Percentiles rank a stretch among this genome's conserved stretches.
Conservation (phyloP, 2,329 filamentous ascomycete genomes). For the Sporothrix brasiliensis region DNA sequence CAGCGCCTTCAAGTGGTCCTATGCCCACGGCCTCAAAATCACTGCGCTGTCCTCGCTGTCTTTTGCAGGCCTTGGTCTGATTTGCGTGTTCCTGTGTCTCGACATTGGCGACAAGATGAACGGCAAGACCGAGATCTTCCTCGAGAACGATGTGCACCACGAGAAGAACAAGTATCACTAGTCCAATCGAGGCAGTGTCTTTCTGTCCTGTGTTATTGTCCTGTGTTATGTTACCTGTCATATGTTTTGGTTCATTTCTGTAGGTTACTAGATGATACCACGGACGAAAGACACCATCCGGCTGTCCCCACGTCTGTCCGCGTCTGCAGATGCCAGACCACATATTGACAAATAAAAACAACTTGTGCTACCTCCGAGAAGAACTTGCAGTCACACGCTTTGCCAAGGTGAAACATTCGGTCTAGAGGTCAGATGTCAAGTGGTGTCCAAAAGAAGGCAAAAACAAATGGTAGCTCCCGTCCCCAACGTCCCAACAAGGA, state of each 20-base stretch:
- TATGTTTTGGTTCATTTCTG: neutral
- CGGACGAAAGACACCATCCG: neutral
- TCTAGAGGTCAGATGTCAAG: neutral
- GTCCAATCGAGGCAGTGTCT: neutral
- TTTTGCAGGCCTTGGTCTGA: conserved; percentile 40
- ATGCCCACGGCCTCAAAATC: conserved; percentile 34
- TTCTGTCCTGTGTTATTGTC: too few relatives aligned
- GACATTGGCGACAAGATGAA: conserved; percentile 44
- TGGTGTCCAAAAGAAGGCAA: neutral
- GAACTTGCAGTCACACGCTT: neutral
- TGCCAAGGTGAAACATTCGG: neutral
- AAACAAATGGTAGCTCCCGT: neutral
- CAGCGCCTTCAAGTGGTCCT: conserved; percentile 31
- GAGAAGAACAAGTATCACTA: conserved; percentile 41
- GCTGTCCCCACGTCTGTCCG: too few relatives aligned
- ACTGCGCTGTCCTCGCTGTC: conserved; percentile 39
- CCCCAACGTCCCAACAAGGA: neutral
- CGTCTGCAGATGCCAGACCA: neutral
- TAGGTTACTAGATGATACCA: neutral
- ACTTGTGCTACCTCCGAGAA: neutral
- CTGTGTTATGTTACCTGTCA: too few relatives aligned
- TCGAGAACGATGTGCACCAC: conserved; percentile 42
- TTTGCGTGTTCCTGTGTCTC: conserved; percentile 41
- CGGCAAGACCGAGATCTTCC: conserved; percentile 44
- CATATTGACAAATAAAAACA: neutral